Evolutionary conservation across 441 rosid species (phyloP).

Genomic region (Sinapis alba): DNA sequence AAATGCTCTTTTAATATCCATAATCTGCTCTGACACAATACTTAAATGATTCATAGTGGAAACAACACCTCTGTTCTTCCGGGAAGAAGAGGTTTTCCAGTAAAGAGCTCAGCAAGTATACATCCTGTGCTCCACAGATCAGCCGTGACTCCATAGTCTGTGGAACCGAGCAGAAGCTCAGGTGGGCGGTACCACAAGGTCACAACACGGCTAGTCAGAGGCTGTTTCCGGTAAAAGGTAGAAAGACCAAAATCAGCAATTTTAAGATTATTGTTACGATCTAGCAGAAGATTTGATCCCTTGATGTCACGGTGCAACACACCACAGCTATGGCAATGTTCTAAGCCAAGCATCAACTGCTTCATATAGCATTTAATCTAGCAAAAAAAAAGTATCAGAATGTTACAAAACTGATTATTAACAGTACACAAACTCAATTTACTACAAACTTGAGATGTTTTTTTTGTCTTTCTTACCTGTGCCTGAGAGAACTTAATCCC

Average conservation of each 20-base stretch:
- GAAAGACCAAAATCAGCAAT: constrained; percentile 93
- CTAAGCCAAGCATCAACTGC: constrained; percentile 54
- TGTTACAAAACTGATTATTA: neutral
- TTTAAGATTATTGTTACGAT: constrained; percentile 69
- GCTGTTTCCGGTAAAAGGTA: constrained; percentile 63
- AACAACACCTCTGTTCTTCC: constrained; percentile 86
- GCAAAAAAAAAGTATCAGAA: neutral
- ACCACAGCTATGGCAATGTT: constrained; percentile 60
- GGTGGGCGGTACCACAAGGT: constrained; percentile 94
- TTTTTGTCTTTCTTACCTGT: neutral
- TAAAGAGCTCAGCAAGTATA: constrained; percentile 84
- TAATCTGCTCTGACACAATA: neutral
- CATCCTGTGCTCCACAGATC: constrained; percentile 95
- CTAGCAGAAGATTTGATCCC: constrained; percentile 78
- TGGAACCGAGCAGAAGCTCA: constrained; percentile 88
- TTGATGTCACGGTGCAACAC: constrained; percentile 71
- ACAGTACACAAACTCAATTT: neutral
- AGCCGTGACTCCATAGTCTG: constrained; percentile 77
- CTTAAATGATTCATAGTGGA: neutral
- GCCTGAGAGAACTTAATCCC: neutral
- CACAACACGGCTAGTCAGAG: constrained; percentile 90
- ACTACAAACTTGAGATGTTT: neutral
- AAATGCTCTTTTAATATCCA: neutral
- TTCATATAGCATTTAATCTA: constrained; percentile 63
- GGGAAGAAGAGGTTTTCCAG: constrained; percentile 88